Percentiles rank a stretch among this genome's conserved stretches.
These are phyloP conservation scores for Fremontodendron californicum DNA, from an alignment of 345 rosid species.

Conservation along the genomic window DNA sequence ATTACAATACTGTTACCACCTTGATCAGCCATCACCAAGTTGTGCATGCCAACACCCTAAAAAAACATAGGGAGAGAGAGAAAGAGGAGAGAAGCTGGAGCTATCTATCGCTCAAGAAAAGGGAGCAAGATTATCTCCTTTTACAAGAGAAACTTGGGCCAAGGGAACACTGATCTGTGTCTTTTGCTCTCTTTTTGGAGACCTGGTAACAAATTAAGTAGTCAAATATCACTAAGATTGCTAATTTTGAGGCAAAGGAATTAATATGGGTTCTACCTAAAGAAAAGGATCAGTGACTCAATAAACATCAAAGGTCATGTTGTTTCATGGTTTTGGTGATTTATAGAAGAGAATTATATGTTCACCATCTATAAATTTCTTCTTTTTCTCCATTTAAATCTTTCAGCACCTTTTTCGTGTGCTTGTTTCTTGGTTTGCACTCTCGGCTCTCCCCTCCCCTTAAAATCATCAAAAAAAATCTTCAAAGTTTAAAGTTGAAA, in stretches of 20 bases:
- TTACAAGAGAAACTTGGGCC: slow-evolving; percentile 7
- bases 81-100: not conserved
- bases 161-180: not conserved
- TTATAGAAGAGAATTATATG: not conserved
- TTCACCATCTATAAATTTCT: not conserved
- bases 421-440: slow-evolving; percentile 4
- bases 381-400: not conserved
- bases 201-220: not conserved
- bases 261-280: not conserved
- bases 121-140: not conserved
- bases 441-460: not conserved
- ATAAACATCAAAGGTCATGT: not conserved
- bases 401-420: not conserved
- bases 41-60: slow-evolving; percentile 25
- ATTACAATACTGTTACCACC: slow-evolving; percentile 32
- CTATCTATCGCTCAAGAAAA: not conserved
- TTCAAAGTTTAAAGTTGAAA: slow-evolving; percentile 32
- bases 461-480: slow-evolving; percentile 29
- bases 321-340: not conserved
- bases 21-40: slow-evolving; percentile 50
- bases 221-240: not conserved
- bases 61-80: not conserved
- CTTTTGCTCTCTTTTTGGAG: not conserved
- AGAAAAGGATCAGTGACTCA: not conserved
- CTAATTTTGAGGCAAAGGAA: not conserved